phyloP scores from a whole-genome alignment of 2,329 filamentous ascomycete species.

The Coniosporium tulheliwenetii region DNA sequence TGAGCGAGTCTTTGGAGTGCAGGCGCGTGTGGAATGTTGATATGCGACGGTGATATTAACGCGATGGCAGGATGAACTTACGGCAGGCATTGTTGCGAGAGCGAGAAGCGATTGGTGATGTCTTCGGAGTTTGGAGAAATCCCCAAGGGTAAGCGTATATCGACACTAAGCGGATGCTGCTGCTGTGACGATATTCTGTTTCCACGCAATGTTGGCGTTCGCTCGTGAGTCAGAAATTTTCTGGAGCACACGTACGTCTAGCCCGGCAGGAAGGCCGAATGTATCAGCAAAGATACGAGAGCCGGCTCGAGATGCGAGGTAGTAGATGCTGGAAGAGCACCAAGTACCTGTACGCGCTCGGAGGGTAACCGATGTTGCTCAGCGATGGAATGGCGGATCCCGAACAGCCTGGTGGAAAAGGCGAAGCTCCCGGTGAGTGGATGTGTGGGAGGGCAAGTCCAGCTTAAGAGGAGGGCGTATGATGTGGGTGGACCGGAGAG shows the following conservation, averaged over 20 bases:
- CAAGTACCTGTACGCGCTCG: constrained; percentile 16
- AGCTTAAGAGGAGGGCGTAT: too few relatives aligned
- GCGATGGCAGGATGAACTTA: background rate
- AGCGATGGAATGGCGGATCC: too few relatives aligned
- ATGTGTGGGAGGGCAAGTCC: too few relatives aligned
- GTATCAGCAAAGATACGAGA: constrained; percentile 8
- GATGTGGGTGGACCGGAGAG: too few relatives aligned
- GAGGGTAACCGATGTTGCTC: constrained; percentile 3
- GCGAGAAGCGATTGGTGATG: background rate
- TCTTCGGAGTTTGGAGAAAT: background rate
- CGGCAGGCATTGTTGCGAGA: background rate
- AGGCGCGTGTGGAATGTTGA: background rate
- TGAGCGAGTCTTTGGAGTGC: background rate
- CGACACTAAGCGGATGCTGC: too few relatives aligned
- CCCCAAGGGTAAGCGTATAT: background rate
- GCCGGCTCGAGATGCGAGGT: constrained; percentile 8
- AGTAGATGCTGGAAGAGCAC: constrained; percentile 8
- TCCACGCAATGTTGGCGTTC: background rate
- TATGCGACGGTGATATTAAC: background rate
- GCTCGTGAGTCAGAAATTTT: background rate
- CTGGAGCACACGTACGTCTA: constrained; percentile 4
- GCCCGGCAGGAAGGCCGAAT: constrained; percentile 8
- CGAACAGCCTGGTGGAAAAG: too few relatives aligned
- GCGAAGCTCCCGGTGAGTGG: too few relatives aligned
- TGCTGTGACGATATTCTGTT: background rate